These are phyloP conservation scores for Eimeria necatrix DNA, from an alignment of 169 alveolate genomes.

Conservation along the genomic window DNA sequence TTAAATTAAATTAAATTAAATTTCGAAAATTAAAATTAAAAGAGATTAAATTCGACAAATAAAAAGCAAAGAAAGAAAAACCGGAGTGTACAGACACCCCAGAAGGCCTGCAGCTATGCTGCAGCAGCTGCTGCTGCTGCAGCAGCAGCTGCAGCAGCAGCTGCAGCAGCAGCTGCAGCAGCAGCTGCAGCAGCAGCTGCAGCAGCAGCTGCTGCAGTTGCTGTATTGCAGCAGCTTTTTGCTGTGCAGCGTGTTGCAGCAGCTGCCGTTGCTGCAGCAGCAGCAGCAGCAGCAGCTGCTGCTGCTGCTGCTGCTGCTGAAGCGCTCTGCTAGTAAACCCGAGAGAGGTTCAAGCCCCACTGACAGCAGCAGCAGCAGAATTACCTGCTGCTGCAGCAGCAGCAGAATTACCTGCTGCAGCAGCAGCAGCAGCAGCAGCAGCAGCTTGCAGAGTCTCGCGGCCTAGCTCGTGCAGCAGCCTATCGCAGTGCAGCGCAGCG, in stretches of 20 bases:
- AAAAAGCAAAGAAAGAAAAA: too few species aligned
- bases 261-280: not conserved
- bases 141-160: not conserved
- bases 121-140: not conserved
- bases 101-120: too few species aligned
- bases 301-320: not conserved
- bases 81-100: too few species aligned
- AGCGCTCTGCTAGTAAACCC: not conserved
- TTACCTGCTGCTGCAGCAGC: not conserved
- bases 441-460: not conserved
- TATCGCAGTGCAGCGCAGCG: constrained; percentile 23
- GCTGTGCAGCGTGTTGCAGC: not conserved
- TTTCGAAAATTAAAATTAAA: too few species aligned
- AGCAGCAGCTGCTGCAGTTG: not conserved
- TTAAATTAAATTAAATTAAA: too few species aligned
- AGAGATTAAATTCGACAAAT: too few species aligned
- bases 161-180: not conserved
- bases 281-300: not conserved
- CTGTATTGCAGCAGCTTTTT: not conserved
- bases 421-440: constrained; percentile 41
- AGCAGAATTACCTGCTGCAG: not conserved
- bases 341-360: not conserved
- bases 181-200: not conserved
- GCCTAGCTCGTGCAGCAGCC: constrained; percentile 22
- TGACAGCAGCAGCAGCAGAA: not conserved